Base-by-base conservation (phyloP, 768 basidiomycete genomes). In the Russula griseocarnosa region DNA sequence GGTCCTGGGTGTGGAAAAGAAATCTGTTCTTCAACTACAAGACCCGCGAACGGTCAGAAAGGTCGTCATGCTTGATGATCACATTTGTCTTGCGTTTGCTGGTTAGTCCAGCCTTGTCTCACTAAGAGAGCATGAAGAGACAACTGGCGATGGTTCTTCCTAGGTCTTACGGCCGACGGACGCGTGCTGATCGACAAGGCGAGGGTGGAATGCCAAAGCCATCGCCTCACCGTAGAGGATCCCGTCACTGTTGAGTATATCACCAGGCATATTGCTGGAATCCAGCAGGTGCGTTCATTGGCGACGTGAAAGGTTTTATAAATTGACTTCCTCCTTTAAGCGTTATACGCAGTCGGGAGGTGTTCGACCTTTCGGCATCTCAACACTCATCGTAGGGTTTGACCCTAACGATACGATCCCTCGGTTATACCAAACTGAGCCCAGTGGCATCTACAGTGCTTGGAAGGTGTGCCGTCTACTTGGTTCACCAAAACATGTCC, bases 191-290 rank as follows among this genome's bases (percentile, higher is more conserved):
- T 98, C 70, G 97, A 99, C 82, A 97, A 92, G 75, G 97, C 97
- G 16, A 87, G 97, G 66, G 86, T 93, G 74, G 97, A 99, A 80
- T 98, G 97, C 72, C 97, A 98, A 74, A 93, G 88, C 61, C 95
- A 99, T 78, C 87, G 97, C 22, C 78, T 98, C 63, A 98, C 94
- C 0, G 97, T 98, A 38, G 97, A 98, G 73, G 97, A 98, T 74
- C 97, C 97, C 14, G 97, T 97, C 56, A 94, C 92, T 20, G 90
- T 99, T 32, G 97, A 99, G 75, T 99, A 98, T 73, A 98, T 99
- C 71, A 97, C 97, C 32, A 86, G 96, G 73, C 90, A 97, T 76
- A 90, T 99, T 73, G 97, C 97, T 59, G 93, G 94, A n/a, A 93
- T 98, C 68, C 96, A 99, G 77, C 97, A 99, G 83, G 96, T 94